Evolutionary conservation across 2,329 filamentous ascomycete genomes (phyloP), one percentile per base, ranked within the genome.

Genomic region (Eutypella sp.): DNA sequence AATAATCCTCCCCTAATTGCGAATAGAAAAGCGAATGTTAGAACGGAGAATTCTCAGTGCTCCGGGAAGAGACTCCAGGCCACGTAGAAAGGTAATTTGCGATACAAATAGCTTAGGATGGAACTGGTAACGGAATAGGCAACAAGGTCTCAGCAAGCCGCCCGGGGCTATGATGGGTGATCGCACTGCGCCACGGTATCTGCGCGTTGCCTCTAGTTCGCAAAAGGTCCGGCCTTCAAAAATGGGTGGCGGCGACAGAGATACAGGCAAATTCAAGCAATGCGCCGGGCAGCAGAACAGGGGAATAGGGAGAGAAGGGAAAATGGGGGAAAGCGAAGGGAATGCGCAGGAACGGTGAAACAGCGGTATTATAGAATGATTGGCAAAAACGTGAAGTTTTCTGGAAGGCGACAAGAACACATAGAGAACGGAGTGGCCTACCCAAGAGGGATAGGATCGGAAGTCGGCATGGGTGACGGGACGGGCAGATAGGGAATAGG

Each of bases 1-100:
- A 80, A 58, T 81, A 79, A 54, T 79, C 72, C 69, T 82, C 74
- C 70, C 82, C 78, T 75, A 52, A n/a, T 57, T 54, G 53, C n/a
- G 53, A 48, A 27, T 45, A 40, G 20, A 24, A 15, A 24, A 24
- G 20, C 8, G 19, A 39, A 9, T 24, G 11, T 23, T 16, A 10
- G 23, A 25, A 13, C 31, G 20, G 34, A n/a, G n/a, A n/a, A n/a
- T n/a, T n/a, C n/a, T n/a, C n/a, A n/a, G n/a, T n/a, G n/a, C n/a
- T n/a, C n/a, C n/a, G n/a, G n/a, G n/a, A n/a, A n/a, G n/a, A n/a
- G n/a, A n/a, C n/a, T n/a, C n/a, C n/a, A n/a, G n/a, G n/a, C n/a
- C n/a, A n/a, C n/a, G n/a, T n/a, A n/a, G n/a, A n/a, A n/a, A n/a
- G n/a, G n/a, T 25, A 36, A 27, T 5, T 19, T 23, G 9, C 34